Evolutionary conservation across 2,329 filamentous ascomycete genomes (phyloP), one percentile per base, ranked within the genome.

Genomic region (Pseudocercospora musae): DNA sequence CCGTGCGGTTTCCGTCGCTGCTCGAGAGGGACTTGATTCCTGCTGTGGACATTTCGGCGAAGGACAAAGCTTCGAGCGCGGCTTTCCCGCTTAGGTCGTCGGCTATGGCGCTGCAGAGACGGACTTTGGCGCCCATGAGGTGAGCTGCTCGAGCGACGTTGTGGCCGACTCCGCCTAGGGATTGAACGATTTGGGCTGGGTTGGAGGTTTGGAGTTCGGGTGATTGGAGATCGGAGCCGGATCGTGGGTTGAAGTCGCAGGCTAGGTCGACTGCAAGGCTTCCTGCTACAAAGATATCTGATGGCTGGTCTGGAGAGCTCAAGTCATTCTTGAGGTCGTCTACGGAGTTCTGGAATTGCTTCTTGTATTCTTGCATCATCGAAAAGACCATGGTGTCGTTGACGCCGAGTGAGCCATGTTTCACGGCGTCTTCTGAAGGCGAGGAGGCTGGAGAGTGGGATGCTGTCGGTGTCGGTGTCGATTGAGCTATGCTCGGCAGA

Each of bases 131-230:
- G 44, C 85, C 86, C 62, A 89, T 82, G 31, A 88, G 84, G 68
- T 92, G 90, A 0, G 91, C 88, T 49, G 94, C 93, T 53, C 92
- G 84, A 15, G 95, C 92, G 49, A 98, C 91, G 71, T 98, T 98
- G 72, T 92, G 89, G 6, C 91, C 95, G 7, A 98, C 95, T 6
- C 95, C 95, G 11, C 95, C 95, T 7, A 97, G 84, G 0, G 89
- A 91, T 72, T 96, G 92, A 37, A 80, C 86, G 67, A 97, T 96
- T 13, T 81, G 80, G 7, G 92, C 87, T 54, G 91, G 91, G 71
- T 98, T 98, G 0, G 94, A 98, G 0, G 92, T 96, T 63, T 93
- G 85, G 40, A 88, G 80, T 56, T 83, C 78, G 5, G 87, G 80
- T 25, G 72, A 57, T 73, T 68, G 63, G 74, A 80, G 63, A 69